Conservation (phyloP, 2,329 filamentous ascomycete species). For the Biscogniauxia marginata region DNA sequence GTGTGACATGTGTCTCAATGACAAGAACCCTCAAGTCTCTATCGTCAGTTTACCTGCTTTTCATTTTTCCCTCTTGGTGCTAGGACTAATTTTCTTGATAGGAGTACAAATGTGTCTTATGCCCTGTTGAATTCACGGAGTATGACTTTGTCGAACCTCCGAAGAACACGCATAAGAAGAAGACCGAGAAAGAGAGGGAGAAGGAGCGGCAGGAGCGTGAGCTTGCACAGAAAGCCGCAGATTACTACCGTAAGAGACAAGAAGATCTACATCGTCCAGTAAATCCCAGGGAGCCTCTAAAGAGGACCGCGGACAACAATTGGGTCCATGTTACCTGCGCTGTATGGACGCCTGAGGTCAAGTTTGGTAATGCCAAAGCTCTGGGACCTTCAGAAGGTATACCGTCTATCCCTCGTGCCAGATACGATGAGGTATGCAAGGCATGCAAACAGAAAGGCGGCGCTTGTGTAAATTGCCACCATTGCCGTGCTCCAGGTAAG, state of each 20-base stretch:
- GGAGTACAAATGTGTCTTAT: constrained; percentile 91
- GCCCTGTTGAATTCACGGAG: constrained; percentile 77
- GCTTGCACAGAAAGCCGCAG: constrained; percentile 72
- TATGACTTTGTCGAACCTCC: constrained; percentile 82
- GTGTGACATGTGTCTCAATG: constrained; percentile 94
- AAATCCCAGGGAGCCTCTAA: constrained; percentile 84
- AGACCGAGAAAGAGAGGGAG: constrained; percentile 83
- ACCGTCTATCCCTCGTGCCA: constrained; percentile 70
- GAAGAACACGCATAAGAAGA: constrained; percentile 82
- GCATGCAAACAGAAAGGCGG: constrained; percentile 73
- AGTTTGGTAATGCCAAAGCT: constrained; percentile 81
- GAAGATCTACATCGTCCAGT: constrained; percentile 79
- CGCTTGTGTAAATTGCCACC: constrained; percentile 81
- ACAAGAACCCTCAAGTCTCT: constrained; percentile 89
- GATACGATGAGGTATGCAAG: constrained; percentile 78
- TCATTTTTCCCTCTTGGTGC: constrained; percentile 1
- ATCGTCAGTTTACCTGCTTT: constrained; percentile 58
- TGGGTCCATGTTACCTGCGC: constrained; percentile 97
- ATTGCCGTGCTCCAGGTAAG: constrained; percentile 59
- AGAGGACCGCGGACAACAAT: constrained; percentile 93
- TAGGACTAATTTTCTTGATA: constrained; percentile 38
- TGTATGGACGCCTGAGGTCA: constrained; percentile 87
- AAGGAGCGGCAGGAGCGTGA: constrained; percentile 85
- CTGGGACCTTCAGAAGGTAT: constrained; percentile 89
- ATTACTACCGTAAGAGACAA: constrained; percentile 82